Evolutionary conservation across 768 basidiomycete genomes (phyloP), one percentile per base, ranked within the genome.

Genomic region (Trametopsis cervina): DNA sequence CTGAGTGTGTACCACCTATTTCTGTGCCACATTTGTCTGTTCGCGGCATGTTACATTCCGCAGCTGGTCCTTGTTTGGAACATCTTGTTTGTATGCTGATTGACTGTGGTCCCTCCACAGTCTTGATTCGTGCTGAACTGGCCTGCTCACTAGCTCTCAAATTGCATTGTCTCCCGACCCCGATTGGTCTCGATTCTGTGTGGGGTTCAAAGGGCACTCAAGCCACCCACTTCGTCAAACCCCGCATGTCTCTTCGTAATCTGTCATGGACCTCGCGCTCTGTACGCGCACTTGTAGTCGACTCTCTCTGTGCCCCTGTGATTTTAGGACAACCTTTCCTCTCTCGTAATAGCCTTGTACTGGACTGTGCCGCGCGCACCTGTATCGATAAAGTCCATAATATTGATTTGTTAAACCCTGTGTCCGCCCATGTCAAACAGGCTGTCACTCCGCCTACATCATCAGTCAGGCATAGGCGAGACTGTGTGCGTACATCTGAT

Each of bases 31-130:
- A n/a, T n/a, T n/a, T n/a, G n/a, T 18, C 15, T 29, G 7, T 20
- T 4, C 36, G 15, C 33, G 17, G 4, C 36, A 5, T 4, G 4
- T 18, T 26, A 6, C 25, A 4, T 45, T 20, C 23, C 17, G 27
- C 24, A 13, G 15, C 33, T 4, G 13, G 18, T 15, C 44, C 11
- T 27, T 4, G 4, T 36, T 24, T 6, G 26, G 18, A 4, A 4
- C 13, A 26, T 44, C 21, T 22, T 7, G 20, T 45, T 4, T 17
- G 4, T 12, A 45, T 45, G 44, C 44, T 45, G 44, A 45, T 45
- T 7, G 44, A 45, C 18, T 42, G n/a, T 9, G 44, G 44, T 7
- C 36, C 44, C 6, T 20, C 44, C 12, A 26, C 44, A 45, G 44
- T 45, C 36, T 26, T 45, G 44, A 35, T 45, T 36, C 13, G 18